Evolutionary conservation across 345 rosid species (phyloP).

Genomic region (Hibiscus tridactylites): DNA sequence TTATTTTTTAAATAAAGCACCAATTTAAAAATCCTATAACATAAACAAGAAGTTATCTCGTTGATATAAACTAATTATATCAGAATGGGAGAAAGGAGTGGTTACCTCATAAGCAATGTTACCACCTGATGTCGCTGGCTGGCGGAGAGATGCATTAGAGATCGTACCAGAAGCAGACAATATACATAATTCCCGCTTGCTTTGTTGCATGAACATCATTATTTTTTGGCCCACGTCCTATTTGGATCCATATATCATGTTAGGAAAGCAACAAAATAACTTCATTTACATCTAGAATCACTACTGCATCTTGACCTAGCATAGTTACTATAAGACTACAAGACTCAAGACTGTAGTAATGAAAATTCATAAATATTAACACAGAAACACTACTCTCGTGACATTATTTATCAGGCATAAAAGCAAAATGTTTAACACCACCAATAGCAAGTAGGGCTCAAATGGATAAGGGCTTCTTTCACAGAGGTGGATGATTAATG

Average conservation of each 20-base stretch:
- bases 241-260: conserved; percentile 20
- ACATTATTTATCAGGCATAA: not conserved
- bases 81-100: conserved; percentile 8
- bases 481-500: not conserved
- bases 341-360: not conserved
- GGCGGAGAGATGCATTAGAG: conserved; percentile 69
- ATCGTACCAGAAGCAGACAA: conserved; percentile 86
- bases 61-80: not conserved
- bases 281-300: not conserved
- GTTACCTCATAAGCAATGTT: conserved; percentile 71
- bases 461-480: not conserved
- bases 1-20: not conserved
- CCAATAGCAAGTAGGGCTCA: not conserved
- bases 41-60: not conserved
- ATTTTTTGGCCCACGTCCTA: conserved; percentile 85
- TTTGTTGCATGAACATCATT: conserved; percentile 60
- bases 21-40: too few relatives aligned
- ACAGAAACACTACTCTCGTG: not conserved
- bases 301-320: not conserved
- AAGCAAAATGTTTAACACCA: not conserved
- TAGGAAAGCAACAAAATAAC: conserved; percentile 10
- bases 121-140: conserved; percentile 77
- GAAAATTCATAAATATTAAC: not conserved
- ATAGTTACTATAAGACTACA: not conserved
- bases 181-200: conserved; percentile 70